Conservation (phyloP, 257 asterid genomes). For the Primulina eburnea region DNA sequence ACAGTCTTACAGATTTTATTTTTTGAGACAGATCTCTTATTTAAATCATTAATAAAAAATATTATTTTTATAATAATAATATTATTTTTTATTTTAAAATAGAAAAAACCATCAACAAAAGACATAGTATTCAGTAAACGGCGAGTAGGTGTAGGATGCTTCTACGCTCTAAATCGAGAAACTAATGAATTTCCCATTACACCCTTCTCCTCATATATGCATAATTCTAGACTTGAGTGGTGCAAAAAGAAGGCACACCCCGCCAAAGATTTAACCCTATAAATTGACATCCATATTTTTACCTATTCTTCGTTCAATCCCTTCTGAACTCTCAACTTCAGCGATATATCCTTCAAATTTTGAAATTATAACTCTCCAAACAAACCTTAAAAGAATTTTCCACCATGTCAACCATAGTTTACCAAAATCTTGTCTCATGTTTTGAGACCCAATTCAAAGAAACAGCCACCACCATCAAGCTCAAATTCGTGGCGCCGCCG, state of each 20-base stretch:
- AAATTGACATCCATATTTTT: constrained; percentile 44
- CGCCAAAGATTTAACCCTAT: constrained; percentile 40
- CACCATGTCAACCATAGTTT: constrained; percentile 46
- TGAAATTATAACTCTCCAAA: not conserved
- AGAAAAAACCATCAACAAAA: too few species aligned
- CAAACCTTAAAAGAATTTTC: not conserved
- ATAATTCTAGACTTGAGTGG: not conserved
- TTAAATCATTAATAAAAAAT: too few species aligned
- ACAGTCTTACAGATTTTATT: too few species aligned
- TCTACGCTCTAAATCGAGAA: not conserved
- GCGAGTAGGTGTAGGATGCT: not conserved
- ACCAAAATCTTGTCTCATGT: constrained; percentile 35
- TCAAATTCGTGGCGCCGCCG: constrained; percentile 29
- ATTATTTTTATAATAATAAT: too few species aligned
- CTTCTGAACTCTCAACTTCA: not conserved
- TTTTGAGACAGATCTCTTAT: too few species aligned
- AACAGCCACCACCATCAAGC: constrained; percentile 36
- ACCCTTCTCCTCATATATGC: not conserved
- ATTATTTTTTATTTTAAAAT: too few species aligned
- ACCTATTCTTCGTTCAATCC: constrained; percentile 37
- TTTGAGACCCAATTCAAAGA: constrained; percentile 35
- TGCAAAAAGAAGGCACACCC: not conserved
- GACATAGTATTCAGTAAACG: too few species aligned
- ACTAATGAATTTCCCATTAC: not conserved
- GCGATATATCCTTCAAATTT: too few species aligned